Conservation (phyloP, 768 basidiomycete genomes). For the Dictyophora rubrovolvata region DNA sequence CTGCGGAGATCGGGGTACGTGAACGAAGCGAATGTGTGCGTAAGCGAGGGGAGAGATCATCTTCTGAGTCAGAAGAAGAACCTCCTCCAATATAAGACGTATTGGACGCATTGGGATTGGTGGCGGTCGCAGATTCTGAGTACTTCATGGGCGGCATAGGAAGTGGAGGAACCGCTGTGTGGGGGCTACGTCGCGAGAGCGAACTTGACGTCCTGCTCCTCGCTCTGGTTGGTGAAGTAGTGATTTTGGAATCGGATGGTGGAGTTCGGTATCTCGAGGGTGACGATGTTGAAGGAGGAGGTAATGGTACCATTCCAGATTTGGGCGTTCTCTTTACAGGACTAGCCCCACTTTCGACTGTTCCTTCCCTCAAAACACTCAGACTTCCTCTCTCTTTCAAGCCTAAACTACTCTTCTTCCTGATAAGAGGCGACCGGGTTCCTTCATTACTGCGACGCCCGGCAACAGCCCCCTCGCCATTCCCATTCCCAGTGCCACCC, state of each 20-base stretch:
- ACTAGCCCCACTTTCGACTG: neutral
- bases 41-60: neutral
- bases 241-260: neutral
- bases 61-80: neutral
- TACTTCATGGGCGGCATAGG: neutral
- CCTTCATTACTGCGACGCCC: neutral
- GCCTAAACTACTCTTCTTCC: neutral
- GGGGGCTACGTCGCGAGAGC: neutral
- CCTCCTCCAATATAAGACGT: neutral
- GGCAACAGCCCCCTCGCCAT: neutral
- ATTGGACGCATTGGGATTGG: neutral
- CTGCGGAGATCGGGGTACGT: neutral
- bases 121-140: neutral
- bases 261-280: neutral
- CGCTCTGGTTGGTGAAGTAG: neutral
- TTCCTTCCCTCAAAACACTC: too few species aligned
- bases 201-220: neutral
- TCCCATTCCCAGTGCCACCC: neutral
- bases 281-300: neutral
- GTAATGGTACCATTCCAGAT: neutral
- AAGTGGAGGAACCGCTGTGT: neutral
- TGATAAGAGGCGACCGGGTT: neutral
- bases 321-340: neutral
- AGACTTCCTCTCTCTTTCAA: neutral
- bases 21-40: neutral